These are phyloP conservation scores for Gyromitra esculenta DNA, from an alignment of 2,329 filamentous ascomycete species.

Conservation along the genomic window DNA sequence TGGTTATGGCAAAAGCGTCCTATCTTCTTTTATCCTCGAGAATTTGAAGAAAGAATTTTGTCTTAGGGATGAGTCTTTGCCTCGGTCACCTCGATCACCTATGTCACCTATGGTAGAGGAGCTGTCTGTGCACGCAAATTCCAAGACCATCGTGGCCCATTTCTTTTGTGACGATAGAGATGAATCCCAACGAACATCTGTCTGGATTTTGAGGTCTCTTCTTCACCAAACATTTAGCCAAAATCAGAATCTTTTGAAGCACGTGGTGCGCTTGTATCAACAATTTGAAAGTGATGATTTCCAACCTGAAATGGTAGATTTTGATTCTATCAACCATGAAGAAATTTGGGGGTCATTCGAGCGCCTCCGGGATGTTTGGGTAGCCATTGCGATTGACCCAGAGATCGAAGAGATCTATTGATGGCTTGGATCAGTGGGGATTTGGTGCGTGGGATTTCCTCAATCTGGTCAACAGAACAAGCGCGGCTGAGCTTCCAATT, in stretches of 20 bases:
- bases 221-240: constrained; percentile 18
- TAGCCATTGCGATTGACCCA: background rate
- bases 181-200: constrained; percentile 9
- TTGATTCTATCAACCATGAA: constrained; percentile 1
- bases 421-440: constrained; percentile 21
- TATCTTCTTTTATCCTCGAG: constrained; percentile 18
- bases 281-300: background rate
- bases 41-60: background rate
- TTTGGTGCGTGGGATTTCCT: constrained; percentile 8
- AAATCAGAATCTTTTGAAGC: constrained; percentile 24
- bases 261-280: background rate
- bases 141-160: constrained; percentile 5
- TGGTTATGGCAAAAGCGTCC: constrained; percentile 27
- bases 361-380: background rate
- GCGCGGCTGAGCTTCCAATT: background rate
- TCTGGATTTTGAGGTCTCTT: constrained; percentile 28
- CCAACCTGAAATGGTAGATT: background rate
- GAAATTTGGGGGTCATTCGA: constrained; percentile 12
- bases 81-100: background rate
- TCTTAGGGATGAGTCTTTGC: background rate
- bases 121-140: background rate
- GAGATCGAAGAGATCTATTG: constrained; percentile 1
- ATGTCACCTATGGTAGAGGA: background rate
- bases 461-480: background rate
- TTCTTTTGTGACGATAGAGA: constrained; percentile 13